These are phyloP conservation scores for Effrenium voratum DNA, from an alignment of 73 alveolate genomes.

Conservation along the genomic window DNA sequence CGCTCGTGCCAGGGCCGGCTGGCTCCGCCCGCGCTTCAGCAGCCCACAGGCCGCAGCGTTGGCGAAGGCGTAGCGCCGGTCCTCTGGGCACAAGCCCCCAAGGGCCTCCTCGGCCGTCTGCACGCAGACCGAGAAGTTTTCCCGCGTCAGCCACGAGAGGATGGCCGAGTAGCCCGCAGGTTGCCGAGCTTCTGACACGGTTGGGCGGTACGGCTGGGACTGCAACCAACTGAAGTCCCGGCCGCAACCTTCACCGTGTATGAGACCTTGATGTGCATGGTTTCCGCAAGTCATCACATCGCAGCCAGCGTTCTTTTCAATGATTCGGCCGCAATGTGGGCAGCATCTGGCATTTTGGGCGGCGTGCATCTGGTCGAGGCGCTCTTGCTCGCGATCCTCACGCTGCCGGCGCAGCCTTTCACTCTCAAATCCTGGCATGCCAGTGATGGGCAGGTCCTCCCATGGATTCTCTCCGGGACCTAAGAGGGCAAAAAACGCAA, in stretches of 20 bases:
- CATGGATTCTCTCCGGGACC: constrained; percentile 83
- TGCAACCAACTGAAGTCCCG: constrained; percentile 7
- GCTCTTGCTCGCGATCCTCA: constrained; percentile 1
- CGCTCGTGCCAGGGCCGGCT: constrained; percentile 33
- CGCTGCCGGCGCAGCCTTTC: constrained; percentile 35
- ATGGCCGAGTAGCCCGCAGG: constrained; percentile 65
- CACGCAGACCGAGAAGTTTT: neutral
- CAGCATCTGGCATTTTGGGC: neutral
- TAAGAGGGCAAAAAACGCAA: too few relatives aligned
- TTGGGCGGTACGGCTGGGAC: constrained; percentile 43
- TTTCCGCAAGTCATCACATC: constrained; percentile 43
- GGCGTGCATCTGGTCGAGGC: constrained; percentile 12
- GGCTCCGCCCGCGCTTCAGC: neutral
- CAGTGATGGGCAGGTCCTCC: constrained; percentile 50
- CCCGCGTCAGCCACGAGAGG: neutral
- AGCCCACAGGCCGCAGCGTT: constrained; percentile 66
- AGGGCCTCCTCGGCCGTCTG: constrained; percentile 37
- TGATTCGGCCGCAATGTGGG: constrained; percentile 28
- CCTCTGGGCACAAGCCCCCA: constrained; percentile 27
- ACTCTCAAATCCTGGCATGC: constrained; percentile 61
- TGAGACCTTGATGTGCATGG: constrained; percentile 5
- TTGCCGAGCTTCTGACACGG: neutral
- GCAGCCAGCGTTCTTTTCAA: constrained; percentile 62
- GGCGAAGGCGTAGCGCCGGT: constrained; percentile 86
- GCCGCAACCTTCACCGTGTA: constrained; percentile 48